Evolutionary conservation across 2,329 filamentous ascomycete genomes (phyloP).

Genomic region (Dactylellina cionopaga): DNA sequence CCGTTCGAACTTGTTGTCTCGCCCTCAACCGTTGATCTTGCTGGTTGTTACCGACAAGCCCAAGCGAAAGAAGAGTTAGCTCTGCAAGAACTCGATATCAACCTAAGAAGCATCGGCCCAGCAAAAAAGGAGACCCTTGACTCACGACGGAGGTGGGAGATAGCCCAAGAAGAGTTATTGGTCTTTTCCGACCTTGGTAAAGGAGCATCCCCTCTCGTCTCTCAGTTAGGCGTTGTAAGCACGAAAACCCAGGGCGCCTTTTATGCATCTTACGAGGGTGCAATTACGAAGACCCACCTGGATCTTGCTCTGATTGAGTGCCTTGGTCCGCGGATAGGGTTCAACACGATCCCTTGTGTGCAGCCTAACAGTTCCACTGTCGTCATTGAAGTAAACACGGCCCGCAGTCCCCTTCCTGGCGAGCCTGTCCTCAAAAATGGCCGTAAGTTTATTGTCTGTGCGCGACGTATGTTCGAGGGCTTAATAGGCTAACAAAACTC

Average conservation of each 20-base stretch:
- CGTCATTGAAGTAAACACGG: slow-evolving; percentile 36
- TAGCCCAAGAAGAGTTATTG: slow-evolving; percentile 38
- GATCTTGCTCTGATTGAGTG: slow-evolving; percentile 43
- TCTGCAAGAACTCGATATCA: slow-evolving; percentile 40
- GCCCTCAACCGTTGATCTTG: slow-evolving; percentile 34
- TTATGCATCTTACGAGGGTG: slow-evolving; percentile 8
- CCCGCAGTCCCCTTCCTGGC: slow-evolving; percentile 31
- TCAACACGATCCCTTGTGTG: slow-evolving; percentile 38
- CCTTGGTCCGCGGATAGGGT: slow-evolving; percentile 9
- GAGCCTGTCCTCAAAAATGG: slow-evolving; percentile 41
- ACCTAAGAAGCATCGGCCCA: slow-evolving; percentile 28
- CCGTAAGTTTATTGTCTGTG: slow-evolving; percentile 27
- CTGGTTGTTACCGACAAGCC: slow-evolving; percentile 33
- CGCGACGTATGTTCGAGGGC: neutral
- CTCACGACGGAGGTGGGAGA: slow-evolving; percentile 46
- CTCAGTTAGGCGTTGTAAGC: slow-evolving; percentile 14
- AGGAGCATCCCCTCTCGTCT: neutral
- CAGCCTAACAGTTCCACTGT: slow-evolving; percentile 14
- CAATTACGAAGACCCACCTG: slow-evolving; percentile 28
- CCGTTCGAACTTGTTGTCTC: slow-evolving; percentile 23
- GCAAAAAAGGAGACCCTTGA: slow-evolving; percentile 23
- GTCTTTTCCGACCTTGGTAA: slow-evolving; percentile 4
- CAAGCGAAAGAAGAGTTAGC: slow-evolving; percentile 38
- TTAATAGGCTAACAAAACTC: neutral
- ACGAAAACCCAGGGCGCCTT: slow-evolving; percentile 27